Base-by-base conservation (phyloP, 2,329 filamentous ascomycete genomes). In the Onygena corvina region DNA sequence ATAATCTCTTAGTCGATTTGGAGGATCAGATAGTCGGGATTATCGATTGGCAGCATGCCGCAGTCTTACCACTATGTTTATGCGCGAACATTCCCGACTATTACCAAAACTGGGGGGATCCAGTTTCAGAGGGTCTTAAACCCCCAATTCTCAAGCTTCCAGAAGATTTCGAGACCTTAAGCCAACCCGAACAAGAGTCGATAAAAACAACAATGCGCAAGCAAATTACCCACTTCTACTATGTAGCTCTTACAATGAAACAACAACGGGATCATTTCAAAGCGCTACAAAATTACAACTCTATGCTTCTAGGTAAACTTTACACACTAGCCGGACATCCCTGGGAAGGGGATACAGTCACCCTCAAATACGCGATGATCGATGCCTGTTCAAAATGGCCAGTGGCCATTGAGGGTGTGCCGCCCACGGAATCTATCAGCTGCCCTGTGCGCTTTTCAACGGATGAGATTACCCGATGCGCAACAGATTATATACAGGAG, bases 41-140 rank as follows among this genome's bases (percentile, higher is more conserved):
- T 14, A 53, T 54, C 36, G 53, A 54, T 47, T 54, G 51, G 53
- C 53, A 54, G 48, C 53, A 54, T 18, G 38, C 50, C 1, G n/a
- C 21, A 12, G 36, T 52, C 21, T 25, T 35, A 4, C 53, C 53
- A 2, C 40, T 51, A 1, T 16, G 56, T 27, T 46, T 62, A 4
- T 59, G 55, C 48, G 57, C 58, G 36, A 60, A 61, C 30, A 62
- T 64, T 8, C 61, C 60, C 2, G 53, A 60, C 23, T 54, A 62
- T 53, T 64, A 64, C 50, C 61, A 64, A 52, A 65, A 65, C 34
- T 64, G 59, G 55, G 62, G 61, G 9, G 61, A 29, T 33, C 12
- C 30, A 33, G 12, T 58, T 3, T 61, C 60, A 1, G 60, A 61
- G 46, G 54, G 40, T 5, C 47, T 62, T 21, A 27, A 42, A 20